Conservation (phyloP, 352 stramenopile species). For the Globisporangium nunn region DNA sequence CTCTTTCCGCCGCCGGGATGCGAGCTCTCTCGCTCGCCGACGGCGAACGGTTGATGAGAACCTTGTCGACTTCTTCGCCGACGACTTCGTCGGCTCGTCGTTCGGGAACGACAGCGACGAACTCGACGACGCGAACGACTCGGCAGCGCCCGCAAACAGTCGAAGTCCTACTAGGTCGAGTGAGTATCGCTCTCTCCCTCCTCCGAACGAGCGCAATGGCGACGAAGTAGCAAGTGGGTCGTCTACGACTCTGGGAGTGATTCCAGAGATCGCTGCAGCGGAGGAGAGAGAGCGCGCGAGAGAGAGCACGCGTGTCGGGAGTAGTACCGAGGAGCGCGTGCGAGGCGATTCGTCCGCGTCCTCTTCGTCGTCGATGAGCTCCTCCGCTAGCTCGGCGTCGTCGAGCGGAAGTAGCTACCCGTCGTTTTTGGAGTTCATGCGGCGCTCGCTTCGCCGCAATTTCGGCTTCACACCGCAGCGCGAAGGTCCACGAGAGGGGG, state of each 20-base stretch:
- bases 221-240: background rate
- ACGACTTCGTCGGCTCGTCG: constrained; percentile 69
- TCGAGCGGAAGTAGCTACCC: constrained; percentile 13
- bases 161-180: background rate
- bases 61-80: constrained; percentile 39
- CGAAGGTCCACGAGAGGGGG: background rate
- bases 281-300: constrained; percentile 23
- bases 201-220: background rate
- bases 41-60: constrained; percentile 25
- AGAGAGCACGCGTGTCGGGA: constrained; percentile 7
- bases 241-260: constrained; percentile 27
- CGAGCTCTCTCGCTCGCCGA: constrained; percentile 15
- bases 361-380: constrained; percentile 14
- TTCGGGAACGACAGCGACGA: constrained; percentile 22
- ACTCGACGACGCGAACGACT: constrained; percentile 19
- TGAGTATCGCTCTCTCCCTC: constrained; percentile 13
- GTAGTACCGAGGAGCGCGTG: constrained; percentile 10
- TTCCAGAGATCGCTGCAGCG: constrained; percentile 59
- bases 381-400: background rate
- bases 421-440: constrained; percentile 43
- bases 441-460: constrained; percentile 30
- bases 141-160: constrained; percentile 13
- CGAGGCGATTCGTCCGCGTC: constrained; percentile 17
- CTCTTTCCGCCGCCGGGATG: constrained; percentile 27
- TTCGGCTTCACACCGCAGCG: constrained; percentile 15